phyloP scores from a whole-genome alignment of 192 early-diverging fungal species.

The Coemansia sp. region DNA sequence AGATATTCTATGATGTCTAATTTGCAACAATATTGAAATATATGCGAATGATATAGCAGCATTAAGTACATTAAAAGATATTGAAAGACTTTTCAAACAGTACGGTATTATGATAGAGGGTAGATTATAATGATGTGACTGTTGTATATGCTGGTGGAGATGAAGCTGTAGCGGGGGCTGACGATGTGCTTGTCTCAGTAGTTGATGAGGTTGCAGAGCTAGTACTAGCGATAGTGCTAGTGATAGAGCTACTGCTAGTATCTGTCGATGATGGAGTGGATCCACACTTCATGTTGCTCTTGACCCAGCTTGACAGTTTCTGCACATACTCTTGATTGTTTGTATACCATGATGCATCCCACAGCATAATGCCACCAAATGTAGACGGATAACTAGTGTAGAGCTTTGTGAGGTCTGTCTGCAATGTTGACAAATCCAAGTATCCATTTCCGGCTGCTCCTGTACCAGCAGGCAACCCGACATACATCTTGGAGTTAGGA shows the following conservation, averaged over 20 bases:
- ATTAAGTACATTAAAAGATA: no score
- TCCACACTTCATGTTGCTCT: constrained; percentile 38
- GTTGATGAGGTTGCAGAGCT: background rate
- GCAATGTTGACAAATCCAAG: constrained; percentile 46
- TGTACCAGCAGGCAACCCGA: constrained; percentile 63
- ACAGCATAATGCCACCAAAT: constrained; percentile 73
- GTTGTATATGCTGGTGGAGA: background rate
- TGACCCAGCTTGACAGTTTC: constrained; percentile 37
- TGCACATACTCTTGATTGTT: constrained; percentile 51
- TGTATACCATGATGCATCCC: constrained; percentile 71
- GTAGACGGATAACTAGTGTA: constrained; percentile 55
- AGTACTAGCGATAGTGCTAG: background rate
- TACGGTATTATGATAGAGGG: no score
- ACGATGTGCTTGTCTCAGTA: background rate
- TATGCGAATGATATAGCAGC: no score
- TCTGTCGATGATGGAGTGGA: constrained; percentile 1
- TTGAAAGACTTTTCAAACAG: no score
- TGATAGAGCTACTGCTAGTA: background rate
- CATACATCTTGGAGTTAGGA: constrained; percentile 60
- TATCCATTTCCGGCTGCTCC: constrained; percentile 64
- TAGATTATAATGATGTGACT: no score
- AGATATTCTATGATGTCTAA: background rate
- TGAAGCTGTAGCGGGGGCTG: background rate
- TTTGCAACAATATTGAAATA: no score
- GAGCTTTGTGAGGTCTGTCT: constrained; percentile 44